Evolutionary conservation across 345 rosid genomes (phyloP), one percentile per base, ranked within the genome.

Genomic region (Melaleuca alternifolia): DNA sequence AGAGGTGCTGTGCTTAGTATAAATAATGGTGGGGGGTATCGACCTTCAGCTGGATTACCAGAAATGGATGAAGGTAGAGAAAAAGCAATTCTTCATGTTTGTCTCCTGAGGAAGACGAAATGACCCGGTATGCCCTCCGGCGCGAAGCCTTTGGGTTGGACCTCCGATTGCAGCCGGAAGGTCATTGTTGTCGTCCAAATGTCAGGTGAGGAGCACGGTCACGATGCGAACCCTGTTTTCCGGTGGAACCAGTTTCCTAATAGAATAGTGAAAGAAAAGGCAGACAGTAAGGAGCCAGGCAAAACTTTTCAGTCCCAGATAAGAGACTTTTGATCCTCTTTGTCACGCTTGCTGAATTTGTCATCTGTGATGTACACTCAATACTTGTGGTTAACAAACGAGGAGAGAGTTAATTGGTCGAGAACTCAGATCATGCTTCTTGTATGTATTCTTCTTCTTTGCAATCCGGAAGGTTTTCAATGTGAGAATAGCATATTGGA

Each of bases 261-360:
- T 85, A 51, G 59, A 85, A 59, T 46, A 86, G 84, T 57, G 65
- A 44, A 62, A 30, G 86, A 83, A 89, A 88, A 71, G 95, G 95
- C 95, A 93, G 91, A 93, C 95, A 91, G 93, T 84, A 90, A 53
- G 95, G 92, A 93, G 95, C 95, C 95, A 93, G 95, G 95, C 95
- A 93, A 37, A 37, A 10, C 2, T 71, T 71, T 37, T 71, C 81
- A 5, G 81, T 71, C 41, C 2, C 41, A 41, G 41, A 41, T 41
- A 41, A 41, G 41, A 41, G 41, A 41, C 41, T 41, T 41, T 41
- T 41, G 41, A 41, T 41, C 41, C 41, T 41, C 81, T 71, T 71
- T 71, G 81, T 71, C 26, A 20, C 81, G 1, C 81, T 71, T 37
- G 81, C 33, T 71, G 81, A 71, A 71, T 71, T 71, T 37, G 48